A percentile compares a stretch with the other conserved stretches of the same genome.
Evolutionary conservation across 2,329 filamentous ascomycete genomes (phyloP).

Genomic region (Cladophialophora carrionii): DNA sequence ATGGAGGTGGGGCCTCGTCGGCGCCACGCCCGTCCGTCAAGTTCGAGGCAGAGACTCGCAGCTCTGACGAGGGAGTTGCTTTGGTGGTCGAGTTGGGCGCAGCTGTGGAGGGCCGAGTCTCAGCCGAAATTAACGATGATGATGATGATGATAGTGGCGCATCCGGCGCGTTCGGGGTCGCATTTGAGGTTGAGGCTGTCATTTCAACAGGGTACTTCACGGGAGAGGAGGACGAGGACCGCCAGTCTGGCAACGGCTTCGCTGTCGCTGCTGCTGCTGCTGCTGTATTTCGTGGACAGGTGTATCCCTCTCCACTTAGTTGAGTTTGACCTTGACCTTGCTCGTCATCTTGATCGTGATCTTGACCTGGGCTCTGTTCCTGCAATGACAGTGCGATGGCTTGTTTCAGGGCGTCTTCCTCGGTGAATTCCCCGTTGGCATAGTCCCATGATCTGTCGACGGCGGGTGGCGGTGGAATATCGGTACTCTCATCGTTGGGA

Average conservation of each 20-base stretch:
- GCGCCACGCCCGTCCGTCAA: background rate
- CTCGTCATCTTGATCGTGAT: background rate
- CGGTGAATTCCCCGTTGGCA: constrained; percentile 17
- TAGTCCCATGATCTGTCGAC: background rate
- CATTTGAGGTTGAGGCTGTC: background rate
- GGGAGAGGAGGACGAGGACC: background rate
- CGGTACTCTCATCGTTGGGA: constrained; percentile 3
- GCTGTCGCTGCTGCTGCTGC: background rate
- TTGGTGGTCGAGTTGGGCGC: background rate
- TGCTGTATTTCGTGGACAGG: background rate
- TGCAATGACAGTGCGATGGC: constrained; percentile 42
- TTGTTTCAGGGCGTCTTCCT: constrained; percentile 44
- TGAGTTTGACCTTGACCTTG: background rate
- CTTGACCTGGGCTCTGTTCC: constrained; percentile 22
- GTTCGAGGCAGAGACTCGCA: background rate
- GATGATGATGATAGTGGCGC: background rate
- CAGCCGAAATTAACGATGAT: background rate
- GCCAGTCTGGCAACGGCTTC: background rate
- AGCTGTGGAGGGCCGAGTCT: background rate
- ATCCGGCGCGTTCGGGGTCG: background rate
- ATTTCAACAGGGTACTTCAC: background rate
- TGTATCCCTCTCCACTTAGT: background rate
- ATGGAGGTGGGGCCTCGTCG: background rate
- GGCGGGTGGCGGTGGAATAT: background rate
- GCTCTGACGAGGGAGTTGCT: background rate